Evolutionary conservation across 306 rosid species (phyloP).

Genomic region (Datisca glomerata): DNA sequence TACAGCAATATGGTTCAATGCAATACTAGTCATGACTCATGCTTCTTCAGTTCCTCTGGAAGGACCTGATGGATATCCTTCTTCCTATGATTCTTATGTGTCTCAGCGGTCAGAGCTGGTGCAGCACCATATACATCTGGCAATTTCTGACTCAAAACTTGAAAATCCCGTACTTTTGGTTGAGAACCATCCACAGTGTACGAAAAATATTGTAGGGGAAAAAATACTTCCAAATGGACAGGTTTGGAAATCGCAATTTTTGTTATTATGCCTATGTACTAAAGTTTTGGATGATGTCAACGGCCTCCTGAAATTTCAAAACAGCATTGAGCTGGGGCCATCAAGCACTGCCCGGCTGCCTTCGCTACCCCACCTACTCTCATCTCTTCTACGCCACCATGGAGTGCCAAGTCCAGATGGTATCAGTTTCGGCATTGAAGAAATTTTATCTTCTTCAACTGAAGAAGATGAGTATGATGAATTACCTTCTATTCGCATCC

Average conservation of each 20-base stretch:
- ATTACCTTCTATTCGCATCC: slow-evolving; percentile 64
- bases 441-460: slow-evolving; percentile 32
- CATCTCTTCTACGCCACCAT: slow-evolving; percentile 53
- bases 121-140: slow-evolving; percentile 76
- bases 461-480: slow-evolving; percentile 83
- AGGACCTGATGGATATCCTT: slow-evolving; percentile 57
- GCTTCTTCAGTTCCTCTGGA: slow-evolving; percentile 71
- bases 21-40: slow-evolving; percentile 87
- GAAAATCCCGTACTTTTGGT: slow-evolving; percentile 83
- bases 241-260: slow-evolving; percentile 84
- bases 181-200: slow-evolving; percentile 88
- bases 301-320: slow-evolving; percentile 58
- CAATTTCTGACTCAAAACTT: slow-evolving; percentile 66
- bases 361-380: slow-evolving; percentile 89
- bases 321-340: slow-evolving; percentile 72
- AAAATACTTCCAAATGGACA: slow-evolving; percentile 90
- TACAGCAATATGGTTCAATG: slow-evolving; percentile 80
- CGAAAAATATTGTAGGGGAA: slow-evolving; percentile 57
- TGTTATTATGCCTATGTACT: slow-evolving; percentile 68
- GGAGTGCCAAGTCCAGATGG: slow-evolving; percentile 26
- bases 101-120: slow-evolving; percentile 44
- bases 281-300: slow-evolving; percentile 80
- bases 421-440: slow-evolving; percentile 39
- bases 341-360: slow-evolving; percentile 40
- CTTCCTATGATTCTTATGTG: slow-evolving; percentile 55